Percentiles rank a stretch among this genome's conserved stretches.
These are phyloP conservation scores for Talaromyces islandicus DNA, from an alignment of 2,329 filamentous ascomycete species.

Conservation along the genomic window DNA sequence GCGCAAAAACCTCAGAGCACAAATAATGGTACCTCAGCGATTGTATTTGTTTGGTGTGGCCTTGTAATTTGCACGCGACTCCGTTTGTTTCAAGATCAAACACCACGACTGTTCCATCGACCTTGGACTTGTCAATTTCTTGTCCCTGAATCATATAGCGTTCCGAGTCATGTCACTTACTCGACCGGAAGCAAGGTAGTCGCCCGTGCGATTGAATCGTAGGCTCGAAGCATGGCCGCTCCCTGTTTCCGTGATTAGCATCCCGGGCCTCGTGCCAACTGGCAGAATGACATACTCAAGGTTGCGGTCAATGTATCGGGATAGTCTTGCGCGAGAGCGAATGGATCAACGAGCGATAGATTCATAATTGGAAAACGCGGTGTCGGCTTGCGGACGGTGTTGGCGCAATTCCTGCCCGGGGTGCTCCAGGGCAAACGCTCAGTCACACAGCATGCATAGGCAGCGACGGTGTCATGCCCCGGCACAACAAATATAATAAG, in stretches of 20 bases:
- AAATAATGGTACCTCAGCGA: conserved; percentile 58
- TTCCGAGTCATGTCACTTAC: conserved; percentile 39
- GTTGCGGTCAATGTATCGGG: conserved; percentile 84
- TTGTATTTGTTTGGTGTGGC: conserved; percentile 89
- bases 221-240: conserved; percentile 60
- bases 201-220: conserved; percentile 90
- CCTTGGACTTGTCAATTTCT: conserved; percentile 30
- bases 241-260: conserved; percentile 30
- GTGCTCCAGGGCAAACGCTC: conserved; percentile 15
- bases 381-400: background rate
- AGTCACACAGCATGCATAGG: conserved; percentile 6
- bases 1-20: background rate
- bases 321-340: conserved; percentile 72
- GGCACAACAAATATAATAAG: background rate
- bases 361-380: conserved; percentile 49
- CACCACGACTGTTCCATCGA: conserved; percentile 87
- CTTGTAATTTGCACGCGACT: conserved; percentile 86
- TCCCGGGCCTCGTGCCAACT: conserved; percentile 31
- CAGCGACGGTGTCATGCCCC: background rate
- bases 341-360: conserved; percentile 65
- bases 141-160: background rate
- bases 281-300: conserved; percentile 55
- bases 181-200: conserved; percentile 89
- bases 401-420: conserved; percentile 9
- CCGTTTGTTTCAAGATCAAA: conserved; percentile 98